phyloP scores from a whole-genome alignment of 1,284 basidiomycete species.

The Volvariella surrecta region DNA sequence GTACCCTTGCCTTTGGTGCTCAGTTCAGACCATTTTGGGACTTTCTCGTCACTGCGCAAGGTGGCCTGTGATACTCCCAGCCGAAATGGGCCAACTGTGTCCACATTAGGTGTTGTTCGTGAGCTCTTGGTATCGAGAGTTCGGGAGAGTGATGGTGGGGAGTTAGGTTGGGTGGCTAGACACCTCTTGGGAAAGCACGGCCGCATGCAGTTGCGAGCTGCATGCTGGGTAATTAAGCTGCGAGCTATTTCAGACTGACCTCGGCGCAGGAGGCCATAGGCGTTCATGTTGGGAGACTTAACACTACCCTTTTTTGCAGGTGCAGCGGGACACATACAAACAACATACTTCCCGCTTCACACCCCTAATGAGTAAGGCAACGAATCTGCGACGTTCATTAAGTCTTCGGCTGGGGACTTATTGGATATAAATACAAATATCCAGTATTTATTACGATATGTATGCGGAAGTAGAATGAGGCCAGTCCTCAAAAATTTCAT shows the following conservation, averaged over 20 bases:
- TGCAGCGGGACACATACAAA: too few relatives aligned
- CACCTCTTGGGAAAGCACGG: slow-evolving; percentile 16
- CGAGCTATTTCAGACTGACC: slow-evolving; percentile 7
- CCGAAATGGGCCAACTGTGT: slow-evolving; percentile 75
- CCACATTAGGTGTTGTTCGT: slow-evolving; percentile 32
- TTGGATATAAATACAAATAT: too few relatives aligned
- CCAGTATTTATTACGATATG: too few relatives aligned
- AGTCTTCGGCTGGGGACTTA: too few relatives aligned
- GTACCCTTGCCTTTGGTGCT: slow-evolving; percentile 75
- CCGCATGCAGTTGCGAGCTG: slow-evolving; percentile 3
- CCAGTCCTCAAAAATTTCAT: slow-evolving; percentile 14
- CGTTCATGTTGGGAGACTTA: slow-evolving; percentile 15
- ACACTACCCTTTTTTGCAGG: background rate
- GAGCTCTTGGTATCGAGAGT: slow-evolving; percentile 56
- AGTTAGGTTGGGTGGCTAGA: slow-evolving; percentile 43
- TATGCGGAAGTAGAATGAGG: too few relatives aligned
- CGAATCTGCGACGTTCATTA: too few relatives aligned
- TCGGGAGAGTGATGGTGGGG: slow-evolving; percentile 48
- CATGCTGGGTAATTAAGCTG: background rate
- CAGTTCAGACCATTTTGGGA: slow-evolving; percentile 78
- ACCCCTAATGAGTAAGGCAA: too few relatives aligned
- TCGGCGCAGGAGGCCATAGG: slow-evolving; percentile 13
- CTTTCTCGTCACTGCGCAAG: slow-evolving; percentile 42
- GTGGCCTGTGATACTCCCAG: slow-evolving; percentile 61
- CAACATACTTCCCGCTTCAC: too few relatives aligned